Percentiles rank a stretch among this genome's conserved stretches.
Evolutionary conservation across 2,329 filamentous ascomycete species (phyloP).

Genomic region (Sporothrix sp.): DNA sequence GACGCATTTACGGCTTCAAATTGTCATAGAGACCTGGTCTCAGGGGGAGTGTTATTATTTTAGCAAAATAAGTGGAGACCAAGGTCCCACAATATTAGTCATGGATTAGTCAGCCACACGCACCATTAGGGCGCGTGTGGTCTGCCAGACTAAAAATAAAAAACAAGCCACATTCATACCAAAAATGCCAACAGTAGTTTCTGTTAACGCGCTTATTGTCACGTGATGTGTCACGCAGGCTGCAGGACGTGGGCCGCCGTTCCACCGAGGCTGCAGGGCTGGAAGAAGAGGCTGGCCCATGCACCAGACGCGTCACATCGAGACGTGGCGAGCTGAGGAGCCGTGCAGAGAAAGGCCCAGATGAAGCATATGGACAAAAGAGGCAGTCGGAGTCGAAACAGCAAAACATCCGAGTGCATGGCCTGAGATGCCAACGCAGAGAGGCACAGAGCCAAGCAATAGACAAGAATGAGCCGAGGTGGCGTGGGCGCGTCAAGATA

Average conservation of each 20-base stretch:
- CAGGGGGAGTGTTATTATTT: no score
- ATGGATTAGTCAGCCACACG: no score
- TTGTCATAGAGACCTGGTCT: no score
- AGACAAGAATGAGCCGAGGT: conserved; percentile 13
- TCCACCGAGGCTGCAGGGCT: conserved; percentile 4
- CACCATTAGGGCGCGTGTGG: no score
- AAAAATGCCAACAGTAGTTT: no score
- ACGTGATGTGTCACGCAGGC: not conserved
- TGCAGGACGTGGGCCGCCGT: not conserved
- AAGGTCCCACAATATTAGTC: no score
- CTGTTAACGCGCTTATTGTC: no score
- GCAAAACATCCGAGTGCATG: not conserved
- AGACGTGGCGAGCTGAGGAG: not conserved
- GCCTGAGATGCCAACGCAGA: not conserved
- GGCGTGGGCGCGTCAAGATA: conserved; percentile 4
- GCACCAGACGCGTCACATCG: not conserved
- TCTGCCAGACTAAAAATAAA: no score
- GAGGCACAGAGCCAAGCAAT: not conserved
- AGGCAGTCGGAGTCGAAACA: not conserved
- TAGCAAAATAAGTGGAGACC: no score
- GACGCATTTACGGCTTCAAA: no score
- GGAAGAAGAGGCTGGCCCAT: not conserved
- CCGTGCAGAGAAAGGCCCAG: not conserved
- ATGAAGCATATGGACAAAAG: not conserved
- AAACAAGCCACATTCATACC: no score